Percentiles rank a stretch among this genome's conserved stretches.
Evolutionary conservation across 164 flowering plant genomes (phyloP).

Genomic region (Tetracentron sinense): DNA sequence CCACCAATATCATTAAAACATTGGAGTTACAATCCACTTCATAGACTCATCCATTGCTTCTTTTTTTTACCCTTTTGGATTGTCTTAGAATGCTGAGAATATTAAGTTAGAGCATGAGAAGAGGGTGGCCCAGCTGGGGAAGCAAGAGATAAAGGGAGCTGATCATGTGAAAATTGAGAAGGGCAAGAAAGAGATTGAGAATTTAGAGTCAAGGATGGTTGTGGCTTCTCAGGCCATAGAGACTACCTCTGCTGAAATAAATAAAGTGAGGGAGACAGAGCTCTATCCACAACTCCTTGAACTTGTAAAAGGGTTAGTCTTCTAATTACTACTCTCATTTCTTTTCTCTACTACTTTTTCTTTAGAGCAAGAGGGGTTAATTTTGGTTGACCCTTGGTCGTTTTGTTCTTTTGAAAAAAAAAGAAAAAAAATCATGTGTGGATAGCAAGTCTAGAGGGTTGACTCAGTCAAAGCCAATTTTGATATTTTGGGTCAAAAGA

Average conservation of each 20-base stretch:
- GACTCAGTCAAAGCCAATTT: too few species aligned
- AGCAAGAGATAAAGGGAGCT: slow-evolving; percentile 69
- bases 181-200: slow-evolving; percentile 81
- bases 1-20: too few species aligned
- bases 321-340: not conserved
- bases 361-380: not conserved
- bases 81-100: slow-evolving; percentile 60
- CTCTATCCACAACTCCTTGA: slow-evolving; percentile 88
- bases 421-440: not conserved
- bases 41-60: too few species aligned
- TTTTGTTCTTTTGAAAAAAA: not conserved
- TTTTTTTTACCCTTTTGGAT: too few species aligned
- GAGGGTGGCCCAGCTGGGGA: slow-evolving; percentile 54
- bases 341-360: not conserved
- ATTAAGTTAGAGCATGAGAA: slow-evolving; percentile 78
- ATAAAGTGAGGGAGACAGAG: slow-evolving; percentile 77
- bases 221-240: slow-evolving; percentile 87
- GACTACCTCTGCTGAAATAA: slow-evolving; percentile 75
- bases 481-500: too few species aligned
- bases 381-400: slow-evolving; percentile 5
- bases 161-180: slow-evolving; percentile 85
- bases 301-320: slow-evolving; percentile 85
- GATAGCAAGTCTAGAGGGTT: too few species aligned
- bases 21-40: too few species aligned
- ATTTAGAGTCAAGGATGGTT: slow-evolving; percentile 67